A percentile compares a stretch with the other conserved stretches of the same genome.
Conservation (phyloP, 2,329 filamentous ascomycete genomes). For the Gyromitra esculenta region DNA sequence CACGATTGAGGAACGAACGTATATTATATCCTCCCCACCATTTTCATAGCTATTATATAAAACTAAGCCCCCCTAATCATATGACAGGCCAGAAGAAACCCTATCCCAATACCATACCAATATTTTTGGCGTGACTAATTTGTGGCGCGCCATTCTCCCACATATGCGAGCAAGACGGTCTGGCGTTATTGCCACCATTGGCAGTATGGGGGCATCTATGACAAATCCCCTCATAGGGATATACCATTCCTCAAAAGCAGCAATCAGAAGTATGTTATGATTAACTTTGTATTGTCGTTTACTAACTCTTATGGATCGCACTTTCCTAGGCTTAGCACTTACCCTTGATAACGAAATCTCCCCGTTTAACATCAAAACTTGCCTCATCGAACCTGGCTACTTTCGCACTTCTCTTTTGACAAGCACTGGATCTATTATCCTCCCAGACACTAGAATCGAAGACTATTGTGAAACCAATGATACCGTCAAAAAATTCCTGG, state of each 20-base stretch:
- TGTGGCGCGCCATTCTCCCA: conserved; percentile 65
- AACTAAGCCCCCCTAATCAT: conserved; percentile 57
- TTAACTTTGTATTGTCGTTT: neutral
- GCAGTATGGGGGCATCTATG: conserved; percentile 63
- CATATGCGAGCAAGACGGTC: conserved; percentile 62
- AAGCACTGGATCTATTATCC: conserved; percentile 50
- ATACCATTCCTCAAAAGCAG: conserved; percentile 65
- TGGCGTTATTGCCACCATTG: conserved; percentile 64
- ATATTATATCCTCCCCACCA: conserved; percentile 54
- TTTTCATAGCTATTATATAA: conserved; percentile 49
- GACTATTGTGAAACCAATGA: conserved; percentile 59
- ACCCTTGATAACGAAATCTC: conserved; percentile 62
- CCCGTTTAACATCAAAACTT: conserved; percentile 63
- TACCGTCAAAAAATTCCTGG: conserved; percentile 56
- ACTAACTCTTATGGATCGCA: neutral
- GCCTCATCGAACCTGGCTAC: conserved; percentile 65
- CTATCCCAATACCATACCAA: conserved; percentile 65
- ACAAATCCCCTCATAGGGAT: conserved; percentile 61
- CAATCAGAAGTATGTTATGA: conserved; percentile 55
- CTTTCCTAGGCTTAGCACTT: conserved; percentile 61
- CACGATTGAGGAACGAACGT: conserved; percentile 63
- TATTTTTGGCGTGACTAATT: conserved; percentile 66
- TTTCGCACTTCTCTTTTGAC: conserved; percentile 65
- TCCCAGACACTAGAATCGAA: conserved; percentile 54
- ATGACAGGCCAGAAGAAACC: conserved; percentile 61